phyloP scores from a whole-genome alignment of 257 asterid species.

The Nicotiana tabacum region DNA sequence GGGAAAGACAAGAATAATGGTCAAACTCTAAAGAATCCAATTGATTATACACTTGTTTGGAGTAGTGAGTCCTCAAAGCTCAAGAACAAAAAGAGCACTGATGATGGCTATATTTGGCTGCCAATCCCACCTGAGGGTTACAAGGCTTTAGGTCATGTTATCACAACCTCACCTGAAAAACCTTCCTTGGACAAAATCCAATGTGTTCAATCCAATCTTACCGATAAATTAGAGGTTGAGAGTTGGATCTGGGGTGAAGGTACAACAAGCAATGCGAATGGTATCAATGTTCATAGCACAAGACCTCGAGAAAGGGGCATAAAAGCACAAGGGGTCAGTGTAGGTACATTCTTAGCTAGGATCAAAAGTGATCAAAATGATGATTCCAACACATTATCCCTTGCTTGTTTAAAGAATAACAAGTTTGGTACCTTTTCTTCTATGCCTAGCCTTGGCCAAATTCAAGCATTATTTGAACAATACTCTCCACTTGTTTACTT shows the following conservation, averaged over 20 bases:
- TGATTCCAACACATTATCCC: slow-evolving; percentile 6
- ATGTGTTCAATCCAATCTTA: slow-evolving; percentile 60
- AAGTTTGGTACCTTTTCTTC: slow-evolving; percentile 26
- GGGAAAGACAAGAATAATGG: slow-evolving; percentile 47
- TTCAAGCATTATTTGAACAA: slow-evolving; percentile 36
- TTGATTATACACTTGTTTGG: slow-evolving; percentile 57
- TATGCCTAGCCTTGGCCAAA: slow-evolving; percentile 50
- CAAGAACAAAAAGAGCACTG: slow-evolving; percentile 3
- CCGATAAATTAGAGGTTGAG: slow-evolving; percentile 53
- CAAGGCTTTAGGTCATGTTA: slow-evolving; percentile 53
- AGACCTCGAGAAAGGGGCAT: slow-evolving; percentile 58
- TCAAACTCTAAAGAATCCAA: slow-evolving; percentile 49
- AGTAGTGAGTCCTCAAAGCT: slow-evolving; percentile 16
- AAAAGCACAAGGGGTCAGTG: slow-evolving; percentile 39
- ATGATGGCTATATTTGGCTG: slow-evolving; percentile 57
- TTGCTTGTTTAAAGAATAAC: slow-evolving; percentile 62
- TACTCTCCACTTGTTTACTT: slow-evolving; percentile 68
- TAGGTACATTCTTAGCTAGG: slow-evolving; percentile 41
- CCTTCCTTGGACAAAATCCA: slow-evolving; percentile 56
- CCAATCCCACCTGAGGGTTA: slow-evolving; percentile 77
- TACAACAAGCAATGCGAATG: slow-evolving; percentile 14
- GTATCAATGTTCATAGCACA: slow-evolving; percentile 29
- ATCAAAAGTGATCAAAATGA: slow-evolving; percentile 5
- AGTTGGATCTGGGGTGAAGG: slow-evolving; percentile 60
- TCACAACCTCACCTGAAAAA: slow-evolving; percentile 57